Evolutionary conservation across 2,329 filamentous ascomycete genomes (phyloP).

Genomic region (Huntiella savannae): DNA sequence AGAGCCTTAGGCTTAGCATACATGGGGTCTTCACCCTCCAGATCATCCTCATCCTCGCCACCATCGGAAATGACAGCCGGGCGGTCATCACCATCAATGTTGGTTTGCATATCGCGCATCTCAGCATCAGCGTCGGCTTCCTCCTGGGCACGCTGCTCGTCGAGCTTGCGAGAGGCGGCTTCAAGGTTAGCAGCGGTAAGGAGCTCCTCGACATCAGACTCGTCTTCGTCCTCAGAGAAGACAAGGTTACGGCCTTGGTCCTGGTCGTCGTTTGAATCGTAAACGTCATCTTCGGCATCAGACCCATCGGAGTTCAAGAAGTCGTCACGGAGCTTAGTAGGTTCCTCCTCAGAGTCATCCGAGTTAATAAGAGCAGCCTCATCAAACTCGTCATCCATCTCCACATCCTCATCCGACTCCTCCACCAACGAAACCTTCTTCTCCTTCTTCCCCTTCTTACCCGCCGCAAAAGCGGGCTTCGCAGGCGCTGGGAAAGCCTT

Average conservation of each 20-base stretch:
- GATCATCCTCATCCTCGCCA: conserved; percentile 38
- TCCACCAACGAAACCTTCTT: conserved; percentile 17
- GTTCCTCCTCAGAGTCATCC: conserved; percentile 25
- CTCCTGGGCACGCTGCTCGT: conserved; percentile 56
- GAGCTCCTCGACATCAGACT: conserved; percentile 72
- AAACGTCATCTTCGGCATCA: conserved; percentile 37
- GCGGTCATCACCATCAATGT: conserved; percentile 57
- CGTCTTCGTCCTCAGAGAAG: conserved; percentile 90
- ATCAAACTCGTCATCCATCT: conserved; percentile 25
- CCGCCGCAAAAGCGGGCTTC: conserved; percentile 16
- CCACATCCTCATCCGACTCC: conserved; percentile 20
- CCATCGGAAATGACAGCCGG: conserved; percentile 38
- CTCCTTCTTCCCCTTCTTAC: conserved; percentile 20
- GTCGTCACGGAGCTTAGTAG: conserved; percentile 31
- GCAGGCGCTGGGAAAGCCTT: conserved; percentile 16
- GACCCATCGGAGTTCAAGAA: conserved; percentile 24
- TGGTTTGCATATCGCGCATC: conserved; percentile 79
- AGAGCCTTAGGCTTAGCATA: conserved; percentile 40
- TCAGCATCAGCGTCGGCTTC: conserved; percentile 72
- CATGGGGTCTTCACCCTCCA: conserved; percentile 40
- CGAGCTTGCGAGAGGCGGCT: conserved; percentile 69
- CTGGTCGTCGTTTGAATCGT: conserved; percentile 52
- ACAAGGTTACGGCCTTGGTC: conserved; percentile 41
- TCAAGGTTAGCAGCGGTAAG: conserved; percentile 93
- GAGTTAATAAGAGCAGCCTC: conserved; percentile 24